These are phyloP conservation scores for Onygenales sp. DNA, from an alignment of 2,329 filamentous ascomycete genomes.

Conservation along the genomic window DNA sequence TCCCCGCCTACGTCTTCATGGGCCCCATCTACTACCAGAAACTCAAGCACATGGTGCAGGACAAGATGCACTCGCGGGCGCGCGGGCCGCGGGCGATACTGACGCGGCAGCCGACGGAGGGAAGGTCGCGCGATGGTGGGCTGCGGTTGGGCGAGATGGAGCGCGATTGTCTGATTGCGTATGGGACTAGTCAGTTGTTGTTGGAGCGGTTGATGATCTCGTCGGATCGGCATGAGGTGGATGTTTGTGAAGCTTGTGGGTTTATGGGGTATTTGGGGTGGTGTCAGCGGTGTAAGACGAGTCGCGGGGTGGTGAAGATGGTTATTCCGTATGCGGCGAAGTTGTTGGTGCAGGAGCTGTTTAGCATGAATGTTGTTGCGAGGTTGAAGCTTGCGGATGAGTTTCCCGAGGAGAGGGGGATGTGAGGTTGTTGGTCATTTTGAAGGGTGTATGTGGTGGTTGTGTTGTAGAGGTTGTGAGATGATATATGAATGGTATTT, in stretches of 20 bases:
- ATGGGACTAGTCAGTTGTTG: slow-evolving; percentile 85
- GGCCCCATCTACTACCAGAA: slow-evolving; percentile 99
- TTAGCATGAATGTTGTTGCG: slow-evolving; percentile 98
- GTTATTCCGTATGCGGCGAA: slow-evolving; percentile 97
- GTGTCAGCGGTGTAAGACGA: slow-evolving; percentile 86
- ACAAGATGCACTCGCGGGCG: slow-evolving; percentile 97
- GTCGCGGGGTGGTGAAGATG: slow-evolving; percentile 78
- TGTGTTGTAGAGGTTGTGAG: neutral
- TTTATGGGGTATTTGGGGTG: slow-evolving; percentile 93
- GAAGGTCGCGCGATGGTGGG: slow-evolving; percentile 84
- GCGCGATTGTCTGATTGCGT: slow-evolving; percentile 93
- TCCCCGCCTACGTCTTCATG: slow-evolving; percentile 96
- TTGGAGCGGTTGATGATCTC: slow-evolving; percentile 91
- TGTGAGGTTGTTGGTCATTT: slow-evolving; percentile 11
- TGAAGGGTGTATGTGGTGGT: neutral
- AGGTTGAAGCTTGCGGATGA: slow-evolving; percentile 85
- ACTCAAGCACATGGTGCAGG: slow-evolving; percentile 99
- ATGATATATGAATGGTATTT: neutral
- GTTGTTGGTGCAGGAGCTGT: slow-evolving; percentile 86
- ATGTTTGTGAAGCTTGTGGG: slow-evolving; percentile 88
- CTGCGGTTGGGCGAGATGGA: slow-evolving; percentile 97
- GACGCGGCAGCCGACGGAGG: slow-evolving; percentile 92
- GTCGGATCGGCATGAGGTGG: slow-evolving; percentile 80
- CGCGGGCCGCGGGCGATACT: slow-evolving; percentile 84
- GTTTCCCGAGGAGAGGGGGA: slow-evolving; percentile 54